Percentiles rank a stretch among this genome's conserved stretches.
These are phyloP conservation scores for Isatis lusitanica DNA, from an alignment of 441 rosid species.

Conservation along the genomic window DNA sequence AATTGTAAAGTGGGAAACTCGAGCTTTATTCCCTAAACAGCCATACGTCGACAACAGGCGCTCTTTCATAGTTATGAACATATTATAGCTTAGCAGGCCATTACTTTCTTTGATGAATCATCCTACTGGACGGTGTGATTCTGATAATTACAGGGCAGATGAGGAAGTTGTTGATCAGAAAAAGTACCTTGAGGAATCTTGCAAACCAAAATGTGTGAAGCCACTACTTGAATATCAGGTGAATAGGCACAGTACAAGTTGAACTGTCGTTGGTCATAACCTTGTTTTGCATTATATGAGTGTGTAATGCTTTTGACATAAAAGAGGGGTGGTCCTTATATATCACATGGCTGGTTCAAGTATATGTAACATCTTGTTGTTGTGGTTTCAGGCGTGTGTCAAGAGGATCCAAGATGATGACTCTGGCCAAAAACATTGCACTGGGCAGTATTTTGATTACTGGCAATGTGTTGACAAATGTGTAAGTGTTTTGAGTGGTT, in stretches of 20 bases:
- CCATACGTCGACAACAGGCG: not conserved
- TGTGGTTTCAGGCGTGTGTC: constrained; percentile 51
- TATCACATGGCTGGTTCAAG: not conserved
- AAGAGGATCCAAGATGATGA: constrained; percentile 71
- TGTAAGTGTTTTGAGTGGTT: constrained; percentile 45
- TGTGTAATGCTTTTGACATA: not conserved
- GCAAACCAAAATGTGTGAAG: constrained; percentile 70
- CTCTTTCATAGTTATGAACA: not conserved
- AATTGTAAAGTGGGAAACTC: not conserved
- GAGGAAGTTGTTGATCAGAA: constrained; percentile 65
- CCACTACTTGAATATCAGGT: constrained; percentile 60
- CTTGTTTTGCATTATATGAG: not conserved
- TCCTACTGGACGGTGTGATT: not conserved
- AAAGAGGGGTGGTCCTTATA: not conserved
- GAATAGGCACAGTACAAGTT: not conserved
- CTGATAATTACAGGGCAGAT: constrained; percentile 55
- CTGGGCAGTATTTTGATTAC: constrained; percentile 76
- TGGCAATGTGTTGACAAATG: constrained; percentile 79
- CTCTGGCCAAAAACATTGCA: constrained; percentile 71
- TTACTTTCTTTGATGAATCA: not conserved
- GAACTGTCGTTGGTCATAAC: not conserved
- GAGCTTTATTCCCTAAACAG: not conserved
- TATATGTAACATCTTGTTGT: not conserved
- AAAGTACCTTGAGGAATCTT: constrained; percentile 59
- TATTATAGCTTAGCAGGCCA: not conserved